These are phyloP conservation scores for Candida ponderosae DNA, from an alignment of 805 yeast genomes.

Conservation along the genomic window DNA sequence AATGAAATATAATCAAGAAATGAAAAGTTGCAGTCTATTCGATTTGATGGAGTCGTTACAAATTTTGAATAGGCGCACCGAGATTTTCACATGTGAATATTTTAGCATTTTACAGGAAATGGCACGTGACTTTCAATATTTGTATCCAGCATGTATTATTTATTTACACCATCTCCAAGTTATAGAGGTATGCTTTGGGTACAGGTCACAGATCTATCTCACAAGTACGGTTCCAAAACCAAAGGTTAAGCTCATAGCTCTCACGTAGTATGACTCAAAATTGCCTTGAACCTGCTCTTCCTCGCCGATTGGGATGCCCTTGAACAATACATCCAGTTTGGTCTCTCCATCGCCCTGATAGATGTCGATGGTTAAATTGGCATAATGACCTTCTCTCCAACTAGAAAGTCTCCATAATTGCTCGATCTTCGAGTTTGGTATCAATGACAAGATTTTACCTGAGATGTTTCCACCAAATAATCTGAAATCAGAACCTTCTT, in stretches of 20 bases:
- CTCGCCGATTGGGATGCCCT: constrained; percentile 92
- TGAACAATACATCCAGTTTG: constrained; percentile 64
- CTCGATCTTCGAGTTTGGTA: constrained; percentile 49
- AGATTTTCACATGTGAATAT: no score
- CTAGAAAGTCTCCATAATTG: constrained; percentile 83
- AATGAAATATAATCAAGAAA: constrained; percentile 13
- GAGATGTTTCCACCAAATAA: constrained; percentile 84
- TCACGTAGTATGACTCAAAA: constrained; percentile 84
- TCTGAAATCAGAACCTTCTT: constrained; percentile 54
- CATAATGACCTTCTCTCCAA: constrained; percentile 84
- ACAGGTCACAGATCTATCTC: no score
- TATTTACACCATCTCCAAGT: no score
- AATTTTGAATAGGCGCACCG: no score
- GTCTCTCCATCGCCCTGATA: constrained; percentile 84
- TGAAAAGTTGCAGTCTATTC: constrained; percentile 5
- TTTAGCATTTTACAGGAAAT: no score
- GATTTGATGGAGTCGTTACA: constrained; percentile 9
- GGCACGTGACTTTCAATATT: no score
- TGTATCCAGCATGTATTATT: no score
- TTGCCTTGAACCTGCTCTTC: constrained; percentile 81
- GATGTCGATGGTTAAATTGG: constrained; percentile 57
- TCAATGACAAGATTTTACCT: constrained; percentile 59
- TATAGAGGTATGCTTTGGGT: no score
- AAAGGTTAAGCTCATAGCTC: constrained; percentile 83
- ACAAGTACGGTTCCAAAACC: constrained; percentile 91